Base-by-base conservation (phyloP, 805 yeast species). In the Ogataea ramenticola region DNA sequence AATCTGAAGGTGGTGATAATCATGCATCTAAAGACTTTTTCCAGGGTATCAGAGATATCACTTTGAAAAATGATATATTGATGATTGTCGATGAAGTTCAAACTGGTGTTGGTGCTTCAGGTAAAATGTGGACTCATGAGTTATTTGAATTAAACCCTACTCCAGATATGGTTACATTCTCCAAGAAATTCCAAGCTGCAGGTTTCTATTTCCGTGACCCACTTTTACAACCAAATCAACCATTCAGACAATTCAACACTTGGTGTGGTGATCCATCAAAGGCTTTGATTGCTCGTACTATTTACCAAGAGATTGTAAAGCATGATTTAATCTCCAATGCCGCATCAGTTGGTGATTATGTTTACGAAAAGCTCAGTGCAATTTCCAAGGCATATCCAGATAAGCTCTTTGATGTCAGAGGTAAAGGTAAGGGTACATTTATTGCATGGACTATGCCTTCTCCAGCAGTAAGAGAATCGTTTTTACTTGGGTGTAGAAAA, bases 241-340 rank as follows among this genome's bases (percentile, higher is more conserved):
- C 86, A 22, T 81, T 75, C 65, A 72, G 86, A 65, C 86, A 80
- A 58, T 81, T 81, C 68, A 81, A 81, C 71, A 81, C 87, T 47
- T 81, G 87, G 87, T 80, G 86, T 62, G 87, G 86, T 52, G 86
- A 81, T 60, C 84, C 86, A 49, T 74, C 85, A 15, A 77, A 77
- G 65, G 81, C 82, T 59, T 65, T 80, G 43, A 68, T 80, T 53
- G 85, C 86, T 34, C 73, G 73, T 51, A 66, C 80, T 46, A 80
- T 80, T 50, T 74, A 73, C 50, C 69, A 76, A 54, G 82, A 80
- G 51, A 66, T 80, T 41, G 50, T 57, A 22, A 70, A 74, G 50
- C 61, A 77, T 48, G 67, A 74, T 46, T 66, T 80, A 47, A 70
- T 77, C 35, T 65, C 61, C 20, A 69, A 70, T 39, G 72, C 79